These are phyloP conservation scores for Auriscalpium vulgare DNA, from an alignment of 768 basidiomycete species.

Conservation along the genomic window DNA sequence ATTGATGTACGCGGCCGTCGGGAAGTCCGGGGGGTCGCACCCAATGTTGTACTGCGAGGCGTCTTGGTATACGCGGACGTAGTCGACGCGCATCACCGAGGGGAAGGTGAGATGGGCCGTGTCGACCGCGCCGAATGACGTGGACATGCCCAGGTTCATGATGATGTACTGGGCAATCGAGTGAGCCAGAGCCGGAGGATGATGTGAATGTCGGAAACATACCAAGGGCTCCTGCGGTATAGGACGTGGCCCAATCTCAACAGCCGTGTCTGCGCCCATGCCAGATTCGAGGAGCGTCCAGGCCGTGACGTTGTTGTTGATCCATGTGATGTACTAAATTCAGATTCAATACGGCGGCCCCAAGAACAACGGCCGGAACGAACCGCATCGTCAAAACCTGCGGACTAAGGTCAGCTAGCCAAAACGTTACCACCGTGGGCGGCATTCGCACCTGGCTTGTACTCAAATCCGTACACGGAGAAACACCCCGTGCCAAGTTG, in stretches of 20 bases:
- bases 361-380: not conserved
- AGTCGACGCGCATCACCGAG: conserved; percentile 69
- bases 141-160: conserved; percentile 51
- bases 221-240: conserved; percentile 39
- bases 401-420: not conserved
- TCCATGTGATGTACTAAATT: conserved; percentile 35
- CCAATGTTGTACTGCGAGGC: conserved; percentile 42
- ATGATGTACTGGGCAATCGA: conserved; percentile 37
- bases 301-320: conserved; percentile 27
- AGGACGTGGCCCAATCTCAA: conserved; percentile 26
- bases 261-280: conserved; percentile 24
- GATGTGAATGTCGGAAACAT: not conserved
- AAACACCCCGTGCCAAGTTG: conserved; percentile 24
- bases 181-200: not conserved
- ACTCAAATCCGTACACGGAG: conserved; percentile 37
- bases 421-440: not conserved
- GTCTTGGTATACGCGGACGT: conserved; percentile 69
- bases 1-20: conserved; percentile 74
- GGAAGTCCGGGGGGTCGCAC: conserved; percentile 64
- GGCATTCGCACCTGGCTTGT: conserved; percentile 17
- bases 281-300: conserved; percentile 33
- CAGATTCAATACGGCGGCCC: not conserved
- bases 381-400: conserved; percentile 19
- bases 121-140: conserved; percentile 52
- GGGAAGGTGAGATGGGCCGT: conserved; percentile 41